These are phyloP conservation scores for Russula sp. DNA, from an alignment of 768 basidiomycete genomes.

Conservation along the genomic window DNA sequence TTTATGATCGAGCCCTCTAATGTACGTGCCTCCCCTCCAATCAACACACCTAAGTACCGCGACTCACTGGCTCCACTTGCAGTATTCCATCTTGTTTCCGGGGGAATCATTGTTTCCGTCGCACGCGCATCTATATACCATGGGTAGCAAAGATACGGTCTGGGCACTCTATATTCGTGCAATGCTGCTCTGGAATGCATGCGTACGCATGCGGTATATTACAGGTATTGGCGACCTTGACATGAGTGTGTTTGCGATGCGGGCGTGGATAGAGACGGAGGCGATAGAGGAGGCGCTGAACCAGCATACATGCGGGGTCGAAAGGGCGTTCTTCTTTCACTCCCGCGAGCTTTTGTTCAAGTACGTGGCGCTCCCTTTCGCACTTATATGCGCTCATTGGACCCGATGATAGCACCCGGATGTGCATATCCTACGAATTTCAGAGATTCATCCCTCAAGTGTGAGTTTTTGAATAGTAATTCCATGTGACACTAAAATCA, in stretches of 20 bases:
- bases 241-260: conserved; percentile 54
- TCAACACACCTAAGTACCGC: background rate
- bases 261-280: conserved; percentile 66
- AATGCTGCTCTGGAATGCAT: conserved; percentile 67
- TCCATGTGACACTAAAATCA: conserved; percentile 31
- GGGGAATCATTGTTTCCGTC: conserved; percentile 50
- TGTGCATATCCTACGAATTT: conserved; percentile 66
- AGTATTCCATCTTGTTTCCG: conserved; percentile 71
- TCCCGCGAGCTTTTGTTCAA: conserved; percentile 73
- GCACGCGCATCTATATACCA: conserved; percentile 27
- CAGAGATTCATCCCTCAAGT: conserved; percentile 55
- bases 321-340: conserved; percentile 59
- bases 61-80: background rate
- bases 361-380: conserved; percentile 34
- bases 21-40: conserved; percentile 34
- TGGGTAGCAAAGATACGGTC: conserved; percentile 50
- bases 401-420: conserved; percentile 44
- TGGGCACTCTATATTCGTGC: conserved; percentile 70
- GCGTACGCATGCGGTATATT: conserved; percentile 50
- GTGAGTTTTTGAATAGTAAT: conserved; percentile 31
- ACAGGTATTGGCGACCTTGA: conserved; percentile 38
- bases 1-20: conserved; percentile 60
- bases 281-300: conserved; percentile 55
- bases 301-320: conserved; percentile 57
- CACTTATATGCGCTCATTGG: conserved; percentile 4